phyloP scores from a whole-genome alignment of 2,329 filamentous ascomycete species.

The Chaetothyriales sp. region DNA sequence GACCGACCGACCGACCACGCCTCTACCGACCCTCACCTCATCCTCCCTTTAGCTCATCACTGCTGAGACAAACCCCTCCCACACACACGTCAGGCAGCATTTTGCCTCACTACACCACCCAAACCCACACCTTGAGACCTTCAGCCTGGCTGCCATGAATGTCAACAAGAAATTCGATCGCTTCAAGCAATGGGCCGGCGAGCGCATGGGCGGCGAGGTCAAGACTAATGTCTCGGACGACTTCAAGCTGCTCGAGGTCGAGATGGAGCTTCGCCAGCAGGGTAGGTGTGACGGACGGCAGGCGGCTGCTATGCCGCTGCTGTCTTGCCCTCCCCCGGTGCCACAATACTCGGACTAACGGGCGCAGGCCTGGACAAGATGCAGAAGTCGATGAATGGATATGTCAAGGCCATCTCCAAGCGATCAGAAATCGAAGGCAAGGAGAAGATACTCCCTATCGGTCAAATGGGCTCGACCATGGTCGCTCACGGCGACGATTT shows the following conservation, averaged over 20 bases:
- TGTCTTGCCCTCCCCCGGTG: too few relatives aligned
- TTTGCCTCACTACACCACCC: background rate
- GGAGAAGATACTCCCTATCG: conserved; percentile 70
- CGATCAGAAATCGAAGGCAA: conserved; percentile 74
- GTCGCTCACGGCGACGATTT: conserved; percentile 83
- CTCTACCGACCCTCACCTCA: background rate
- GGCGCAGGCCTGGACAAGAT: conserved; percentile 73
- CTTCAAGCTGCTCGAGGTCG: conserved; percentile 75
- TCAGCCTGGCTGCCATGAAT: conserved; percentile 33
- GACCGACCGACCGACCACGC: too few relatives aligned
- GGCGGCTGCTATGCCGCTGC: too few relatives aligned
- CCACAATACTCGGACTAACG: background rate
- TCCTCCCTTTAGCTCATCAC: background rate
- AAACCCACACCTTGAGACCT: background rate
- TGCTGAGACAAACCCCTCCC: background rate
- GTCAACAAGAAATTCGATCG: conserved; percentile 82
- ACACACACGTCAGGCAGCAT: background rate
- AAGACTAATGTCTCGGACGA: conserved; percentile 79
- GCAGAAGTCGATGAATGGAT: conserved; percentile 69
- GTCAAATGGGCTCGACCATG: conserved; percentile 71
- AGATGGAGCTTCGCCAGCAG: conserved; percentile 80
- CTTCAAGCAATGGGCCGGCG: conserved; percentile 94
- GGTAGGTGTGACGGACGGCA: conserved; percentile 36
- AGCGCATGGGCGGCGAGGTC: conserved; percentile 84
- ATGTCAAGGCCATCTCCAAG: conserved; percentile 76